phyloP scores from a whole-genome alignment of 1,284 basidiomycete genomes.

The Leccinum angustisporum region DNA sequence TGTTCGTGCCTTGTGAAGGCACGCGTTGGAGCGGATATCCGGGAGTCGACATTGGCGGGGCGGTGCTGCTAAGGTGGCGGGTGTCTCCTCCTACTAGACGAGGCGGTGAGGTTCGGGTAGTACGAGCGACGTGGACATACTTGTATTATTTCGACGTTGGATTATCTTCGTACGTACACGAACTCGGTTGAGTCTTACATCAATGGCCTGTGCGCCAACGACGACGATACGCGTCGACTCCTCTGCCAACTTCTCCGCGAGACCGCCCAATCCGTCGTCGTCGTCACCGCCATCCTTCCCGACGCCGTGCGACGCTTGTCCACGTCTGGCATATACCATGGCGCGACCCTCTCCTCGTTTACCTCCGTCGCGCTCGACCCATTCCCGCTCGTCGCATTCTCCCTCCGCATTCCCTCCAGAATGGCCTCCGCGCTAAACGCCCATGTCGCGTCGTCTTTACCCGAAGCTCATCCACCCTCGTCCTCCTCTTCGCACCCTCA shows the following conservation, averaged over 20 bases:
- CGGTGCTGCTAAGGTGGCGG: too few species aligned
- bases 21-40: too few species aligned
- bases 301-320: slow-evolving; percentile 3
- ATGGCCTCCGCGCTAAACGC: slow-evolving; percentile 67
- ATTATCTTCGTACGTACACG: too few species aligned
- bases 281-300: slow-evolving; percentile 51
- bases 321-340: slow-evolving; percentile 52
- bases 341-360: slow-evolving; percentile 90
- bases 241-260: slow-evolving; percentile 50
- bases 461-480: slow-evolving; percentile 34
- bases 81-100: too few species aligned
- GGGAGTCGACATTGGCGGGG: too few species aligned
- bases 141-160: too few species aligned
- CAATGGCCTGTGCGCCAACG: too few species aligned
- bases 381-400: slow-evolving; percentile 30
- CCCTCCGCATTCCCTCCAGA: slow-evolving; percentile 80
- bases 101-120: too few species aligned
- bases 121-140: too few species aligned
- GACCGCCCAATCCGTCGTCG: slow-evolving; percentile 62
- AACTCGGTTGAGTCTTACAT: too few species aligned
- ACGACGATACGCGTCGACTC: slow-evolving; percentile 15
- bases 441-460: slow-evolving; percentile 18
- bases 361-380: slow-evolving; percentile 89
- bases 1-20: too few species aligned
- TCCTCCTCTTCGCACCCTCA: background rate